Percentiles rank a stretch among this genome's conserved stretches.
These are phyloP conservation scores for Protomyces inundatus DNA, from an alignment of 1,139 yeast genomes.

Conservation along the genomic window DNA sequence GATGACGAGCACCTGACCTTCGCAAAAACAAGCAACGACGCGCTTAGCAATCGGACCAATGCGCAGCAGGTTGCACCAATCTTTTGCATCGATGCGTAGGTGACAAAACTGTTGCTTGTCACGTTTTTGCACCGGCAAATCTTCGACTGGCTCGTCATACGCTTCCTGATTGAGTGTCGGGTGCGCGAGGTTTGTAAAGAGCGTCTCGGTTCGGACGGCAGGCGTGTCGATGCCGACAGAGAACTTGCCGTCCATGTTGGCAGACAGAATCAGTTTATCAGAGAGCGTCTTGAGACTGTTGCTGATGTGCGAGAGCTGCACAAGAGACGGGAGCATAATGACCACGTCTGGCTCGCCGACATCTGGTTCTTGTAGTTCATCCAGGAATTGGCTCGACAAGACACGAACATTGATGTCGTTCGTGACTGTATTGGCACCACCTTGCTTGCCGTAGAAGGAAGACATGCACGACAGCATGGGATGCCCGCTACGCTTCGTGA, in stretches of 20 bases:
- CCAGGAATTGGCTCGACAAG: slow-evolving; percentile 22
- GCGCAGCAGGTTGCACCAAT: slow-evolving; percentile 39
- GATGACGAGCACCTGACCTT: slow-evolving; percentile 37
- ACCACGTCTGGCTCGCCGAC: slow-evolving; percentile 34
- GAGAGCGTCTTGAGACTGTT: slow-evolving; percentile 36
- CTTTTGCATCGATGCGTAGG: slow-evolving; percentile 37
- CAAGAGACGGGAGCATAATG: slow-evolving; percentile 33
- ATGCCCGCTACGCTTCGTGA: slow-evolving; percentile 27
- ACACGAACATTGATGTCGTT: slow-evolving; percentile 29
- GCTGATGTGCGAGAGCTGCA: slow-evolving; percentile 32
- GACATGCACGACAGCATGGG: slow-evolving; percentile 29
- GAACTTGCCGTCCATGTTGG: slow-evolving; percentile 35
- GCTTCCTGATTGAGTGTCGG: slow-evolving; percentile 32
- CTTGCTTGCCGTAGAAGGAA: slow-evolving; percentile 23
- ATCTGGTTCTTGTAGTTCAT: slow-evolving; percentile 35
- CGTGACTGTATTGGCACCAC: slow-evolving; percentile 27
- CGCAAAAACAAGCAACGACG: slow-evolving; percentile 39
- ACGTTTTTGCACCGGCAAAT: slow-evolving; percentile 21
- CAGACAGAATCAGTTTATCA: slow-evolving; percentile 33
- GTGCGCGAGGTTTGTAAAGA: slow-evolving; percentile 35
- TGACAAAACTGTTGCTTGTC: slow-evolving; percentile 30
- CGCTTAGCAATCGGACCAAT: slow-evolving; percentile 35
- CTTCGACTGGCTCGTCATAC: slow-evolving; percentile 23
- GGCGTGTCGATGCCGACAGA: slow-evolving; percentile 34
- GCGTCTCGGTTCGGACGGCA: slow-evolving; percentile 35